These are phyloP conservation scores for Phytophthora megakarya DNA, from an alignment of 352 stramenopile species.

Conservation along the genomic window DNA sequence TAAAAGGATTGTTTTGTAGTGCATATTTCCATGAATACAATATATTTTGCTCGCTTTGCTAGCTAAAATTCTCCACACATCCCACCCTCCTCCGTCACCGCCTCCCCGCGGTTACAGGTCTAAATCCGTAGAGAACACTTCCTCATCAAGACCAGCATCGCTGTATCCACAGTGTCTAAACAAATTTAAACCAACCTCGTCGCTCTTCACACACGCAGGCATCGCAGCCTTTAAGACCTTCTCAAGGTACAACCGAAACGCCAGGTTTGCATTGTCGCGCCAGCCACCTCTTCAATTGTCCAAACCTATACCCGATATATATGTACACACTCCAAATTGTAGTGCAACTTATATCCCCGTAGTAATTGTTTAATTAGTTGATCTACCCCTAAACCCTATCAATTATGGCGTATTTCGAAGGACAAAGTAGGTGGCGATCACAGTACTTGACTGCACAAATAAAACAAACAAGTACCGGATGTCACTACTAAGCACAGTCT, in stretches of 20 bases:
- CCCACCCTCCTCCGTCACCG: neutral
- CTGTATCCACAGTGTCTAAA: neutral
- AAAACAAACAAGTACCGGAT: slow-evolving; percentile 1
- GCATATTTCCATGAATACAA: neutral
- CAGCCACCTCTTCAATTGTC: neutral
- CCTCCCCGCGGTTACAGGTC: neutral
- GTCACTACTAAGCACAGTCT: neutral
- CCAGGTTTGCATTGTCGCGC: neutral
- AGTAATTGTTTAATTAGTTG: no score
- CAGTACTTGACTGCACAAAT: slow-evolving; percentile 1
- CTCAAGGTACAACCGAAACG: neutral
- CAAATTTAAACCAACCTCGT: neutral
- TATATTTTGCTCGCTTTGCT: neutral
- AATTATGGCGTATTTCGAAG: no score
- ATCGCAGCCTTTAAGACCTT: neutral
- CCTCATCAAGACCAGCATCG: neutral
- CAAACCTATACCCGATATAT: no score
- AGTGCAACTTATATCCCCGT: no score
- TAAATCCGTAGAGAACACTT: neutral
- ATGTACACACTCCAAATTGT: no score
- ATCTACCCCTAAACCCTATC: no score
- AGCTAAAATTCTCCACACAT: neutral
- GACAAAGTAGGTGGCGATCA: no score
- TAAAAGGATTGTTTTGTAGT: neutral
- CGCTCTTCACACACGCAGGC: neutral